Percentiles rank a stretch among this genome's conserved stretches.
Conservation (phyloP, 331 rosid genomes). For the Acacia concinna region DNA sequence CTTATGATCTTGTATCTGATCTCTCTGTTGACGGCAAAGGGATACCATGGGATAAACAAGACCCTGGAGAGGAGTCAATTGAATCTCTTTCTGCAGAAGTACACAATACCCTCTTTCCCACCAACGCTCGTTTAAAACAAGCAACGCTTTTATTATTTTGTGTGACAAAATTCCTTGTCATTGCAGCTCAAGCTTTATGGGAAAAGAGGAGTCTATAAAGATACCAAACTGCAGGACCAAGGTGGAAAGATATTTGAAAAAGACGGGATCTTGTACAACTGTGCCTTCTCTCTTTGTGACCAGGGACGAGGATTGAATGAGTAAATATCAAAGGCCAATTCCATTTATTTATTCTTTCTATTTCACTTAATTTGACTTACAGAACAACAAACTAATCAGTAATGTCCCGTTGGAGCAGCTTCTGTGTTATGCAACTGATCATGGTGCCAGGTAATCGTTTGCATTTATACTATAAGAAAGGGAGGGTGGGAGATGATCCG, state of each 20-base stretch:
- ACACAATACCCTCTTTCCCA: slow-evolving; percentile 4
- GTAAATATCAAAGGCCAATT: slow-evolving; percentile 39
- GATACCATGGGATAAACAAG: slow-evolving; percentile 82
- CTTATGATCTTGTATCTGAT: slow-evolving; percentile 72
- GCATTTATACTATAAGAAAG: slow-evolving; percentile 72
- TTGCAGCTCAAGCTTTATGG: slow-evolving; percentile 85
- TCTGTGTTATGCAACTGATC: slow-evolving; percentile 70
- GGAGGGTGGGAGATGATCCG: slow-evolving; percentile 73
- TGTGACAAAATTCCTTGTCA: slow-evolving; percentile 5
- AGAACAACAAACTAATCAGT: not conserved
- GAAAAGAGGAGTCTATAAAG: slow-evolving; percentile 58
- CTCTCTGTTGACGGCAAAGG: slow-evolving; percentile 71
- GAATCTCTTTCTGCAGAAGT: slow-evolving; percentile 74
- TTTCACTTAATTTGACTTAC: not conserved
- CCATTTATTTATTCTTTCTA: not conserved
- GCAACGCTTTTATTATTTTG: not conserved
- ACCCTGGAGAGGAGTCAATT: slow-evolving; percentile 73
- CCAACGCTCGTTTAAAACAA: not conserved
- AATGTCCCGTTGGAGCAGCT: slow-evolving; percentile 53
- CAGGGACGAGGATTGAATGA: slow-evolving; percentile 72
- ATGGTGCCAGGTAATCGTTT: slow-evolving; percentile 49
- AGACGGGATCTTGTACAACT: slow-evolving; percentile 61
- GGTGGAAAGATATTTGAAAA: slow-evolving; percentile 57
- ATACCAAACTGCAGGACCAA: slow-evolving; percentile 37
- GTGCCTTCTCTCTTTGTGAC: slow-evolving; percentile 67